phyloP scores from a whole-genome alignment of 1,284 basidiomycete genomes.

The Malassezia restricta region DNA sequence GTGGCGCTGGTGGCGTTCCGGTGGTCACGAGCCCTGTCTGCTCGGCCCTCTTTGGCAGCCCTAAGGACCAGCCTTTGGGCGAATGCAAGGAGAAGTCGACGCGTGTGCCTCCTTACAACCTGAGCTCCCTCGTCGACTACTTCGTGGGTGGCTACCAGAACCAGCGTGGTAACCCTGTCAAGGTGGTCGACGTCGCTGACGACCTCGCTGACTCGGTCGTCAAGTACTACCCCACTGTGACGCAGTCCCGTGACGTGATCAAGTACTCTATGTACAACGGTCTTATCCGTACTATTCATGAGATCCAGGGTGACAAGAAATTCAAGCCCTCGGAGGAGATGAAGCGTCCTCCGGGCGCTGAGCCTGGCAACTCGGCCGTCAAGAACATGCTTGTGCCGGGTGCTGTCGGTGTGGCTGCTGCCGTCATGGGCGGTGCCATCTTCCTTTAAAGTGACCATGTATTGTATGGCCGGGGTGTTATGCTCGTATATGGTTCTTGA shows the following conservation, averaged over 20 bases:
- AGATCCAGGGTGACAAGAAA: conserved; percentile 15
- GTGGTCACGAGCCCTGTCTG: conserved; percentile 17
- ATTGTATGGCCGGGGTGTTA: background rate
- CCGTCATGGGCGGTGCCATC: conserved; percentile 36
- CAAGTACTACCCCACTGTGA: conserved; percentile 40
- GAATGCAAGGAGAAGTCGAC: conserved; percentile 29
- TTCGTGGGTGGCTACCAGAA: conserved; percentile 29
- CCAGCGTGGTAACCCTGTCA: background rate
- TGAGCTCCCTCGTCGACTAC: conserved; percentile 29
- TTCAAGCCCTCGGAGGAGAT: conserved; percentile 18
- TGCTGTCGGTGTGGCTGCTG: conserved; percentile 24
- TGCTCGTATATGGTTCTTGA: no score
- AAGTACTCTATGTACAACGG: conserved; percentile 18
- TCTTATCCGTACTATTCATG: conserved; percentile 24
- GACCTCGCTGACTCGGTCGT: conserved; percentile 32
- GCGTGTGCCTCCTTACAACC: conserved; percentile 28
- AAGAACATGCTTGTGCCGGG: conserved; percentile 3
- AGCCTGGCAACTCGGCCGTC: conserved; percentile 4
- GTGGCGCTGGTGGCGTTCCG: conserved; percentile 8
- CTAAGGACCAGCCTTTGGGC: conserved; percentile 13
- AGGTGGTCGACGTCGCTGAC: conserved; percentile 26
- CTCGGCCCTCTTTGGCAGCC: conserved; percentile 24
- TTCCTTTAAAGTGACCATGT: conserved; percentile 22
- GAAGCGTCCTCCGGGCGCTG: background rate
- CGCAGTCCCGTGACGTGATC: conserved; percentile 18